A percentile compares a stretch with the other conserved stretches of the same genome.
phyloP scores from a whole-genome alignment of 805 yeast genomes.

The Suhomyces canberraensis region DNA sequence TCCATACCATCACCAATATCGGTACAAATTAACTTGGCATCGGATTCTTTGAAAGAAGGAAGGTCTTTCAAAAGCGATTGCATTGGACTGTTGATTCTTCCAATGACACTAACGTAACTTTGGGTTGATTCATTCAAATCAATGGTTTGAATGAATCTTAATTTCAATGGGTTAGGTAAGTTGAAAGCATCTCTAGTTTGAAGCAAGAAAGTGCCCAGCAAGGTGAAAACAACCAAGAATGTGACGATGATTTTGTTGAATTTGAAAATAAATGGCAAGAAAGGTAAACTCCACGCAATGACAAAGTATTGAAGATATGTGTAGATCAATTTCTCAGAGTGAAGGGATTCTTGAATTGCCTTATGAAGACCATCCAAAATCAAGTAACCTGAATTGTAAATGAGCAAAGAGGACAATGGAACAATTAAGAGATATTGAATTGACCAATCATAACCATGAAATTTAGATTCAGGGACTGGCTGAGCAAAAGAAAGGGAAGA shows the following conservation, averaged over 20 bases:
- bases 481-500: conserved; percentile 20
- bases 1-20: conserved; percentile 45
- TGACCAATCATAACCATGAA: conserved; percentile 70
- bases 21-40: conserved; percentile 31
- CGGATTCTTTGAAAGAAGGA: conserved; percentile 54
- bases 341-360: conserved; percentile 63
- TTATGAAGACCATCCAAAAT: conserved; percentile 64
- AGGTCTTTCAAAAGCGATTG: conserved; percentile 50
- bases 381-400: conserved; percentile 55
- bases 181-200: conserved; percentile 57
- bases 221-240: conserved; percentile 30
- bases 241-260: conserved; percentile 50
- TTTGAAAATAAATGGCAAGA: conserved; percentile 69
- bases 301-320: conserved; percentile 26
- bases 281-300: conserved; percentile 40
- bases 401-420: conserved; percentile 57
- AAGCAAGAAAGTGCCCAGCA: conserved; percentile 30
- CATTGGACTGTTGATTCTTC: conserved; percentile 48
- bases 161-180: conserved; percentile 60
- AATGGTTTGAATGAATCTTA: conserved; percentile 64
- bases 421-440: conserved; percentile 66
- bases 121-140: conserved; percentile 37
- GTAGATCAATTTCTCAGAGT: conserved; percentile 38
- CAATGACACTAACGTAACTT: conserved; percentile 46
- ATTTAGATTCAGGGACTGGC: conserved; percentile 25